Percentiles rank a stretch among this genome's conserved stretches.
These are phyloP conservation scores for Auricularia cornea DNA, from an alignment of 768 basidiomycete species.

Conservation along the genomic window DNA sequence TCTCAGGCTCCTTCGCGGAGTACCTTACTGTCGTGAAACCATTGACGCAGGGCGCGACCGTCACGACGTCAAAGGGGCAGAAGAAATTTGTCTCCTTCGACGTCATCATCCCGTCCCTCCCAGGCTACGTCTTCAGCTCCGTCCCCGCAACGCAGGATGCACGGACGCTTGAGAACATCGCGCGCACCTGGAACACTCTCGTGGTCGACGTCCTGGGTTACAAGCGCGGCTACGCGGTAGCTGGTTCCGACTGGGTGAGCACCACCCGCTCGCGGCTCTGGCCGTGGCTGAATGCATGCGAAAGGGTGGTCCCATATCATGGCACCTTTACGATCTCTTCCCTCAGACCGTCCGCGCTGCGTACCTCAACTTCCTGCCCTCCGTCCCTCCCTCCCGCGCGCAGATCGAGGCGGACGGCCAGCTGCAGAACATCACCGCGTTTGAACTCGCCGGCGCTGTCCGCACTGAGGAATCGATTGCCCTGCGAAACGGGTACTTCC, in stretches of 20 bases:
- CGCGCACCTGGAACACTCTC: constrained; percentile 18
- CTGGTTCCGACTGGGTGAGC: constrained; percentile 19
- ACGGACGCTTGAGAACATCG: constrained; percentile 18
- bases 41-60: neutral
- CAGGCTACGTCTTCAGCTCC: constrained; percentile 16
- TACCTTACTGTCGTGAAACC: constrained; percentile 2
- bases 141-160: constrained; percentile 8
- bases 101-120: constrained; percentile 9
- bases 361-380: constrained; percentile 9
- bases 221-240: constrained; percentile 12
- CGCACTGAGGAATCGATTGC: neutral
- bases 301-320: constrained; percentile 2
- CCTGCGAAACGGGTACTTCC: constrained; percentile 7
- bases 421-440: neutral
- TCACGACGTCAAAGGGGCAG: neutral
- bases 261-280: too few species aligned
- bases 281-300: neutral
- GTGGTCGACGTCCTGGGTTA: constrained; percentile 21
- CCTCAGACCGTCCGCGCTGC: constrained; percentile 7
- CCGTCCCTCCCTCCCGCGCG: neutral
- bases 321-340: constrained; percentile 7
- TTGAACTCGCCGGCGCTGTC: neutral
- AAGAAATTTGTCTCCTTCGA: constrained; percentile 4
- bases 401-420: neutral
- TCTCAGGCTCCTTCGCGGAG: constrained; percentile 2